Evolutionary conservation across 805 yeast species (phyloP), one percentile per base, ranked within the genome.

Genomic region (Barnettozyma wickerhamii): DNA sequence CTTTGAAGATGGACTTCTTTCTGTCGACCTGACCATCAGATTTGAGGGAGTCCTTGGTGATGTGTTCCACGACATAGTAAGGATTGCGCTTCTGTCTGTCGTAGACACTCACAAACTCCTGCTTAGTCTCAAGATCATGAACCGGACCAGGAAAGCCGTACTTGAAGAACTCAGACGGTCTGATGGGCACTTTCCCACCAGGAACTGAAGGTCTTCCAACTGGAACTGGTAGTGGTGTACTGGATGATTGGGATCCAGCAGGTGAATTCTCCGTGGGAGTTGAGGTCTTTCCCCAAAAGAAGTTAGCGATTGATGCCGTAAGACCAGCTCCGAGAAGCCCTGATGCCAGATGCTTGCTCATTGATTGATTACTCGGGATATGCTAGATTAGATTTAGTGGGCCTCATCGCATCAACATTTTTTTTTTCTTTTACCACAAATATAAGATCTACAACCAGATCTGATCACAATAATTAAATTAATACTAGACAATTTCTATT

Each of bases 121-220:
- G 69, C 46, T 87, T 72, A 10, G 69, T 75, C 42, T 78, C 77
- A 43, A 91, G 63, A 58, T 93, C 99, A 60, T 88, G 95, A 24
- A 85, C 74, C 0, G 98, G 98, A 2, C 96, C 96, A 0, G 98
- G 99, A 55, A 86, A 88, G 4, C 99, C 99, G 58, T 85, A 90
- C 52, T 81, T 80, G 69, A 89, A 90, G 65, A 84, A 89, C 6
- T 70, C 95, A 18, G 77, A 74, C 0, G 98, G 99, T 44, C 77
- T 72, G 4, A 87, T 76, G 4, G 52, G 53, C 21, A 37, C 55
- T 62, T 23, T 23, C 26, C 12, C 26, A 23, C 26, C 26, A 9
- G 26, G 26, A 12, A 23, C 26, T 9, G 49, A 52, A 28, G 38
- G 23, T 21, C 49, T 40, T 10, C 15, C 23, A 12, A 41, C 39